Percentiles rank a stretch among this genome's conserved stretches.
Conservation (phyloP, 805 yeast species). For the Saturnispora gosingensis region DNA sequence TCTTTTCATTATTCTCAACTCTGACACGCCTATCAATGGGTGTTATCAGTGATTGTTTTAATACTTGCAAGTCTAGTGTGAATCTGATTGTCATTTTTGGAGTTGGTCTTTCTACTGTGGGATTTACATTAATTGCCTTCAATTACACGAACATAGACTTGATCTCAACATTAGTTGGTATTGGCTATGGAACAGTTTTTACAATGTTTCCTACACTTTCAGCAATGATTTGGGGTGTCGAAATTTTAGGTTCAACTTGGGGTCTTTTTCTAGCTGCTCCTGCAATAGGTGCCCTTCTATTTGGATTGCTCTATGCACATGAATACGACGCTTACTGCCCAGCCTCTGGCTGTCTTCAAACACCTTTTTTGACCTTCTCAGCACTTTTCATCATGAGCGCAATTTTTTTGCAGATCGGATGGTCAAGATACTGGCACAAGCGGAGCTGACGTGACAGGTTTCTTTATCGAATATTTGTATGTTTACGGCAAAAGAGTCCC, state of each 20-base stretch:
- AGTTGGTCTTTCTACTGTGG: slow-evolving; percentile 7
- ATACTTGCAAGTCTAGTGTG: slow-evolving; percentile 12
- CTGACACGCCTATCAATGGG: slow-evolving; percentile 58
- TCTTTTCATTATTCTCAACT: slow-evolving; percentile 60
- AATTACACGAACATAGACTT: slow-evolving; percentile 9
- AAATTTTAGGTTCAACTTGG: slow-evolving; percentile 82
- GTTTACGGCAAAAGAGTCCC: neutral
- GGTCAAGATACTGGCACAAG: slow-evolving; percentile 1
- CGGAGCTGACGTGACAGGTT: neutral
- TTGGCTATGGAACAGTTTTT: slow-evolving; percentile 72
- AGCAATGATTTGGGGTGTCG: slow-evolving; percentile 77
- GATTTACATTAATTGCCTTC: slow-evolving; percentile 12
- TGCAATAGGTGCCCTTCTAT: slow-evolving; percentile 66
- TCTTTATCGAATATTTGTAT: neutral
- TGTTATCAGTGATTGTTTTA: slow-evolving; percentile 48
- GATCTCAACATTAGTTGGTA: slow-evolving; percentile 48
- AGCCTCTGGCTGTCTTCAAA: slow-evolving; percentile 4
- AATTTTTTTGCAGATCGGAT: slow-evolving; percentile 1
- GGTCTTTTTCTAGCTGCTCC: slow-evolving; percentile 86
- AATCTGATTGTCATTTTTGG: slow-evolving; percentile 9
- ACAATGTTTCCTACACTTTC: slow-evolving; percentile 76
- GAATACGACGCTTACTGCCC: slow-evolving; percentile 40
- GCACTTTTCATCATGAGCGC: slow-evolving; percentile 8
- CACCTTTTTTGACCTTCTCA: slow-evolving; percentile 6
- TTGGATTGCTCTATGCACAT: slow-evolving; percentile 61